A percentile compares a stretch with the other conserved stretches of the same genome.
Conservation (phyloP, 2,329 filamentous ascomycete species). For the Aspergillus floridensis region DNA sequence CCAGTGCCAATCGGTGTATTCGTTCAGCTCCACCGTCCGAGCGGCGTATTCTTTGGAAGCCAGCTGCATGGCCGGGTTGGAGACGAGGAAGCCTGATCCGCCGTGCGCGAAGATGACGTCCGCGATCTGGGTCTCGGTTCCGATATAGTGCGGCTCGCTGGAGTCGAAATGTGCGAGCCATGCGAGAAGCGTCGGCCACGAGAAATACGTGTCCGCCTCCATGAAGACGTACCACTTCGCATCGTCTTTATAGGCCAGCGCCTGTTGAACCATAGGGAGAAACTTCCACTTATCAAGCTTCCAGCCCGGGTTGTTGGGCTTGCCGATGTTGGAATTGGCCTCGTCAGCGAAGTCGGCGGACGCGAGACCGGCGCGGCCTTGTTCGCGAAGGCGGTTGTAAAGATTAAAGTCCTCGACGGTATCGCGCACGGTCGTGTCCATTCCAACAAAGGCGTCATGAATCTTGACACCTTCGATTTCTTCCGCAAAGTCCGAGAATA, state of each 20-base stretch:
- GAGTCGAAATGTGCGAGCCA: constrained; percentile 55
- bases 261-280: constrained; percentile 54
- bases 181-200: constrained; percentile 52
- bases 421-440: constrained; percentile 40
- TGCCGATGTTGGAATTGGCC: constrained; percentile 39
- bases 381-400: constrained; percentile 48
- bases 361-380: constrained; percentile 46
- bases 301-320: constrained; percentile 50
- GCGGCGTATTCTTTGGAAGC: constrained; percentile 44
- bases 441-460: constrained; percentile 50
- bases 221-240: constrained; percentile 61
- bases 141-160: constrained; percentile 51
- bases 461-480: constrained; percentile 51
- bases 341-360: constrained; percentile 36
- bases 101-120: constrained; percentile 53
- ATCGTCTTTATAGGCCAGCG: constrained; percentile 44
- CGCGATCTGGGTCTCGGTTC: constrained; percentile 53
- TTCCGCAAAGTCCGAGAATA: constrained; percentile 60
- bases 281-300: constrained; percentile 60
- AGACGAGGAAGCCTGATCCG: constrained; percentile 54
- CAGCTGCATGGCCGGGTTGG: constrained; percentile 48
- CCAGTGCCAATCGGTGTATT: constrained; percentile 47
- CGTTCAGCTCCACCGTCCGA: constrained; percentile 44
- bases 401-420: constrained; percentile 51
- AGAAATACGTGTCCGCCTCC: constrained; percentile 58